Percentiles rank a stretch among this genome's conserved stretches.
Evolutionary conservation across 441 rosid genomes (phyloP).

Genomic region (Macaranga tanarius): DNA sequence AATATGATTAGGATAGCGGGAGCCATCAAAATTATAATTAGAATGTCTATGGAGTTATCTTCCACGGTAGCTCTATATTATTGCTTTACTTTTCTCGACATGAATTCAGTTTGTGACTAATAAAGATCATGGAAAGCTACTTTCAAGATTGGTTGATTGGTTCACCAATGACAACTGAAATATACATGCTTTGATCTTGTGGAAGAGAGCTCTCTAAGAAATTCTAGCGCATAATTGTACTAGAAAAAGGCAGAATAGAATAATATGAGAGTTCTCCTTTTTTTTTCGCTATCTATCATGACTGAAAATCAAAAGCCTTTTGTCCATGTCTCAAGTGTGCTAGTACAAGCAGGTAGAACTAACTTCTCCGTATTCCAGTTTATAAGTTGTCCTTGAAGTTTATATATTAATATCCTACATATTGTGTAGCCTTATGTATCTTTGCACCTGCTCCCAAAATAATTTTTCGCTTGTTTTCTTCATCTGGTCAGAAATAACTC

Average conservation of each 20-base stretch:
- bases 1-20: no score
- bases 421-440: no score
- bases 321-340: slow-evolving; percentile 39
- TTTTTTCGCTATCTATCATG: slow-evolving; percentile 36
- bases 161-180: background rate
- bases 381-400: slow-evolving; percentile 65
- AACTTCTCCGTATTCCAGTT: slow-evolving; percentile 58
- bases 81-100: background rate
- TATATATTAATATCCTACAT: slow-evolving; percentile 62
- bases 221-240: slow-evolving; percentile 61
- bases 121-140: background rate
- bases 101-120: background rate
- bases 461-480: slow-evolving; percentile 90
- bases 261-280: slow-evolving; percentile 22
- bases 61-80: no score
- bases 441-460: no score
- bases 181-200: background rate
- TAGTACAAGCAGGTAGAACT: slow-evolving; percentile 38
- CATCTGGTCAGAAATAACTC: slow-evolving; percentile 82
- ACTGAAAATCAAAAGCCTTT: slow-evolving; percentile 40
- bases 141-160: background rate
- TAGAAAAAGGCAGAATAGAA: slow-evolving; percentile 40
- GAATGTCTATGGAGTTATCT: no score
- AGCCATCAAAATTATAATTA: no score
- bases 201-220: slow-evolving; percentile 29